phyloP scores from a whole-genome alignment of 805 yeast species.

The Cyberlindnera samutprakarnensis region DNA sequence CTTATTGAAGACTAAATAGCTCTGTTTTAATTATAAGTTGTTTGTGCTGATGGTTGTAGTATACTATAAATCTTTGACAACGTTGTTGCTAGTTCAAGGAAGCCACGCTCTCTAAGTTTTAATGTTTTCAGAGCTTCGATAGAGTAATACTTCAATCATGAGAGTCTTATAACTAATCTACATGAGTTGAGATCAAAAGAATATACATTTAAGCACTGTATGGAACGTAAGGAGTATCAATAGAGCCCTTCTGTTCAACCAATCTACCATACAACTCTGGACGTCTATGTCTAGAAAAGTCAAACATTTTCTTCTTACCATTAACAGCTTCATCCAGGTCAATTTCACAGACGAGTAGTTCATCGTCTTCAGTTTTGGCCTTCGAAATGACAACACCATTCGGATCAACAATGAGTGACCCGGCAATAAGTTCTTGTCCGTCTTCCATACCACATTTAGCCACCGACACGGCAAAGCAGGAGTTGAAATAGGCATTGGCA shows the following conservation, averaged over 20 bases:
- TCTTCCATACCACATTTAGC: slow-evolving; percentile 32
- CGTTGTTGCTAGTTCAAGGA: no score
- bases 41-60: no score
- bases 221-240: slow-evolving; percentile 14
- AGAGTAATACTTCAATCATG: no score
- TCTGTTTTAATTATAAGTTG: no score
- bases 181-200: no score
- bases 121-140: no score
- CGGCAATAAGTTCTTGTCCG: slow-evolving; percentile 28
- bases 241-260: slow-evolving; percentile 23
- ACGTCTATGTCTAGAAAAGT: slow-evolving; percentile 30
- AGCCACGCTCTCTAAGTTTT: no score
- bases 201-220: not conserved
- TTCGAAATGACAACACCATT: slow-evolving; percentile 28
- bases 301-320: slow-evolving; percentile 30
- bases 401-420: slow-evolving; percentile 30
- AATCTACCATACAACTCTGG: slow-evolving; percentile 27
- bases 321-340: slow-evolving; percentile 29
- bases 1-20: no score
- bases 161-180: no score
- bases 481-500: slow-evolving; percentile 29
- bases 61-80: no score
- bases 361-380: slow-evolving; percentile 30
- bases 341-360: slow-evolving; percentile 25
- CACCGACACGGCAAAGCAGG: slow-evolving; percentile 27